Base-by-base conservation (phyloP, 805 yeast genomes). In the Candida vaughaniae region DNA sequence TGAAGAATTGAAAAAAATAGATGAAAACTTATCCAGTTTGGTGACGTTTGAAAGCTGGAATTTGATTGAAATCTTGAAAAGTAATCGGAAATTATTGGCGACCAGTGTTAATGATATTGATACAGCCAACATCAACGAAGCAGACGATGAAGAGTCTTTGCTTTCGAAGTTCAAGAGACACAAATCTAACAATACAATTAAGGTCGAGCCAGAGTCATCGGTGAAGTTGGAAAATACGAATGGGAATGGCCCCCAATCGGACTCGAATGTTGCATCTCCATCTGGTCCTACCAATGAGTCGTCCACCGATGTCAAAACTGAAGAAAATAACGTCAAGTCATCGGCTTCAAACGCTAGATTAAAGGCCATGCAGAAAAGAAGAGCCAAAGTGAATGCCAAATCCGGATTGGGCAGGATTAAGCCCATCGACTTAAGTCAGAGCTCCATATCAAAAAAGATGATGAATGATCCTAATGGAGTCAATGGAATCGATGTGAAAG, bases 321-420 rank as follows among this genome's bases (percentile, higher is more conserved):
- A 29, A 16, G 28, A 31, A 17, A 14, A 4, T 3, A 16, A 22
- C 4, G 16, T 5, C 4, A 32, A 31, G 15, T 33, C 43, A 9
- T 28, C 47, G 3, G 45, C 47, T 16, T 46, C 76, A 27, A 81
- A 84, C 33, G 90, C 95, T 0, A 77, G 97, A 57, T 75, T 89
- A 71, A 77, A 87, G 43, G 98, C 96, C 1, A 79, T 91, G 86
- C 96, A 96, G n/a, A 84, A 85, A 51, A 75, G 98, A 52, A 81
- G 83, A 54, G 93, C 95, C 4, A 87, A 85, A 55, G 80, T 78
- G 35, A 76, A 71, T 45, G 85, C 86, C 1, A 79, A 76, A 48
- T 60, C 73, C 7, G 64, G 66, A 6, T 60, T 71, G 5, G 59
- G 59, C 16, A 75, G 71, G 49, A 55, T 58, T 3, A 55, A 60